Conservation (phyloP, 2,329 filamentous ascomycete species). For the Diaporthe eres region DNA sequence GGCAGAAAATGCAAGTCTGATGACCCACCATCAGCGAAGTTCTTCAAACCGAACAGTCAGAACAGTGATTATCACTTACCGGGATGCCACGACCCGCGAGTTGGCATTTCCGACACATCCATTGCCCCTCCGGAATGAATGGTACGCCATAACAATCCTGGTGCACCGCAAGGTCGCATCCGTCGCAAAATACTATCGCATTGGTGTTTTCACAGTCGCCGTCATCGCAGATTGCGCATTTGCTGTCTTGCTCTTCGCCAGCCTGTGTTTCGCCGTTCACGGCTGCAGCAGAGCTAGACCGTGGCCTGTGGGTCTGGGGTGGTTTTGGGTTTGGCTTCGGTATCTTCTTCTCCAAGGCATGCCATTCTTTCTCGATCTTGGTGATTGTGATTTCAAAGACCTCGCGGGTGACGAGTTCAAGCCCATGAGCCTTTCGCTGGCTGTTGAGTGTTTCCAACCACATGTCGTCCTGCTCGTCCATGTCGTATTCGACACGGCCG, state of each 20-base stretch:
- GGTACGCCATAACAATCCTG: slow-evolving; percentile 99
- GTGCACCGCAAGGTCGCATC: slow-evolving; percentile 96
- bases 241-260: slow-evolving; percentile 95
- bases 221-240: slow-evolving; percentile 97
- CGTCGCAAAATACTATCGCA: slow-evolving; percentile 98
- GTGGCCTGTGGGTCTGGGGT: slow-evolving; percentile 91
- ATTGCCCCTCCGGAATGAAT: slow-evolving; percentile 98
- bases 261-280: slow-evolving; percentile 92
- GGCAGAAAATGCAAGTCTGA: slow-evolving; percentile 96
- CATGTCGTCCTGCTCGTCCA: slow-evolving; percentile 99
- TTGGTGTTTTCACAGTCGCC: slow-evolving; percentile 99
- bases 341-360: slow-evolving; percentile 94
- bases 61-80: slow-evolving; percentile 62
- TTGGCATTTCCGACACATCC: slow-evolving; percentile 97
- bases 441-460: slow-evolving; percentile 91
- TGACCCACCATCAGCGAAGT: slow-evolving; percentile 36
- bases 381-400: slow-evolving; percentile 98
- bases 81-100: slow-evolving; percentile 92
- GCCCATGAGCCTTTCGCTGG: slow-evolving; percentile 79
- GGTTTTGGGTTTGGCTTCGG: slow-evolving; percentile 97
- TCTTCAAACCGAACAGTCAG: not conserved
- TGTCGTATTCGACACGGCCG: slow-evolving; percentile 96
- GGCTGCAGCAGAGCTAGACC: slow-evolving; percentile 93
- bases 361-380: slow-evolving; percentile 99
- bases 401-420: slow-evolving; percentile 89